Percentiles rank a stretch among this genome's conserved stretches.
Conservation (phyloP, 2,329 filamentous ascomycete species). For the Fusarium sp. region DNA sequence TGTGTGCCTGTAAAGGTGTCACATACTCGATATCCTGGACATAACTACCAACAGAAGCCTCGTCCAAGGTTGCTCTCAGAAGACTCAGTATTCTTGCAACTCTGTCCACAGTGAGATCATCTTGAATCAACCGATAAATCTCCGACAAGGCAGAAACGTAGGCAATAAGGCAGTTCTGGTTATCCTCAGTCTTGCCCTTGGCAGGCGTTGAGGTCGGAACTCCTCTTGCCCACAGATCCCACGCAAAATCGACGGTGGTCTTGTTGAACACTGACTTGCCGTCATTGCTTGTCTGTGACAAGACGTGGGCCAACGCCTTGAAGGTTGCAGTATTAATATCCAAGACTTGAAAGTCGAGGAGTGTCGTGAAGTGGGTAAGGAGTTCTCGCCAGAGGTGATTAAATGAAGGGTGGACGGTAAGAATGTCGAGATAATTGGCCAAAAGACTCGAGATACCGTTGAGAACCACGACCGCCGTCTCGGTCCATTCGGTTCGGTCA, state of each 20-base stretch:
- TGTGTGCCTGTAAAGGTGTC: conserved; percentile 77
- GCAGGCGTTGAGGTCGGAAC: conserved; percentile 63
- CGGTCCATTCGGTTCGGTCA: conserved; percentile 72
- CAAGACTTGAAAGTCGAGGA: conserved; percentile 73
- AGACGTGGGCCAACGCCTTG: conserved; percentile 72
- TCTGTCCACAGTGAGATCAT: conserved; percentile 70
- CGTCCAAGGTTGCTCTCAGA: conserved; percentile 76
- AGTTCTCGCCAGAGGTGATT: conserved; percentile 81
- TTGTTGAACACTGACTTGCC: conserved; percentile 59
- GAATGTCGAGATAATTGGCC: conserved; percentile 79
- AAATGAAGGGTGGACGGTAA: conserved; percentile 76
- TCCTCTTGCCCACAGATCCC: conserved; percentile 77
- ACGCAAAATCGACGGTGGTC: conserved; percentile 70
- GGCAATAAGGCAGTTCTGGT: conserved; percentile 86
- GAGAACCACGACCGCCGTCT: conserved; percentile 80
- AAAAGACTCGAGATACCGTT: conserved; percentile 79
- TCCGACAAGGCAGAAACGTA: conserved; percentile 83
- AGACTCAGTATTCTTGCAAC: conserved; percentile 78
- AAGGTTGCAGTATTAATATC: conserved; percentile 79
- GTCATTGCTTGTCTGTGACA: conserved; percentile 63
- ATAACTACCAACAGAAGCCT: conserved; percentile 76
- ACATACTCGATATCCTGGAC: conserved; percentile 78
- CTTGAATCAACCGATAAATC: conserved; percentile 80
- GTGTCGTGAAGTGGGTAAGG: conserved; percentile 73
- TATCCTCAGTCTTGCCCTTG: conserved; percentile 63